Percentiles rank a stretch among this genome's conserved stretches.
Conservation (phyloP, 352 stramenopile genomes). For the Albugo laibachii region DNA sequence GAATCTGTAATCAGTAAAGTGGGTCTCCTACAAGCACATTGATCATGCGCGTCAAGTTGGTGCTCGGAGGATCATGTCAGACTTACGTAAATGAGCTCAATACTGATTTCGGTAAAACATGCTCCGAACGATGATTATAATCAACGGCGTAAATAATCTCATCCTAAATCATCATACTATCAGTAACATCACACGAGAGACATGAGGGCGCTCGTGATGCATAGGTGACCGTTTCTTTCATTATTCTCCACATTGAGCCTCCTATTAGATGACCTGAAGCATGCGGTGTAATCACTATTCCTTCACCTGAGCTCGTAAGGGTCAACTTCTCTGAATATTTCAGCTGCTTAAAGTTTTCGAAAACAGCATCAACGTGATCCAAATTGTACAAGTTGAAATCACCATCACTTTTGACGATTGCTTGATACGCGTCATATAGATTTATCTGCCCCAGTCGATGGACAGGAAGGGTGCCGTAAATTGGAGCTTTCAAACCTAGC, state of each 20-base stretch:
- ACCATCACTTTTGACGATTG: constrained; percentile 82
- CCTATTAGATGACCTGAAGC: constrained; percentile 88
- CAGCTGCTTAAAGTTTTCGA: constrained; percentile 84
- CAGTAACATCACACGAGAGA: background rate
- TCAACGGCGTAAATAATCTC: constrained; percentile 86
- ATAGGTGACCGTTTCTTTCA: constrained; percentile 79
- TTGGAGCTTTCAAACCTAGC: constrained; percentile 60
- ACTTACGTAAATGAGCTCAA: constrained; percentile 82
- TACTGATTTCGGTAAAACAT: constrained; percentile 86
- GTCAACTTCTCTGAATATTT: constrained; percentile 91
- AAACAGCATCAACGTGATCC: constrained; percentile 87
- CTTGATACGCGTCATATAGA: constrained; percentile 89
- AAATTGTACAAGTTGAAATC: constrained; percentile 82
- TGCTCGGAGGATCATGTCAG: background rate
- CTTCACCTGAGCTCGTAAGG: constrained; percentile 62
- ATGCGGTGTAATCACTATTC: constrained; percentile 88
- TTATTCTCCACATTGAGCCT: constrained; percentile 85
- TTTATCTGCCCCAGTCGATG: constrained; percentile 94
- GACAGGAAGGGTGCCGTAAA: constrained; percentile 89
- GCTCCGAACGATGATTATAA: constrained; percentile 89
- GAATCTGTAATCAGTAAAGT: constrained; percentile 79
- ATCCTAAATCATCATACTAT: constrained; percentile 18
- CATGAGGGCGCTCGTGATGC: background rate
- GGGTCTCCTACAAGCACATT: constrained; percentile 22
- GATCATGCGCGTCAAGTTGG: background rate